These are phyloP conservation scores for Puya raimondii DNA, from an alignment of 176 grass and related monocot species.

Conservation along the genomic window DNA sequence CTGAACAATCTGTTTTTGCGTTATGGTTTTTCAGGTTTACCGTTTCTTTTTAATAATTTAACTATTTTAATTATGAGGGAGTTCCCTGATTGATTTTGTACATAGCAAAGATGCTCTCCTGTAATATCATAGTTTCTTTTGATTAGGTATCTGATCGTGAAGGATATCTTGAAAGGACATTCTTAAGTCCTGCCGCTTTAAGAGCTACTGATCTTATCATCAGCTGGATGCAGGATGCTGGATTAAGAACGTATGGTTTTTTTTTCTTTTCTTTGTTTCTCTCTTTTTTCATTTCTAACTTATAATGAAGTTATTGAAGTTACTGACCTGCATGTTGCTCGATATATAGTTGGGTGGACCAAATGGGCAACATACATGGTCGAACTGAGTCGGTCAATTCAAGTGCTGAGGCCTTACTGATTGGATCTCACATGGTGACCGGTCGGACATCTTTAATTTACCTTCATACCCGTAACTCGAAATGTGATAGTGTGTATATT, in stretches of 20 bases:
- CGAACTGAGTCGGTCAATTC: constrained; percentile 40
- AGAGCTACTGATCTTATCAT: constrained; percentile 59
- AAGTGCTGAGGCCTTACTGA: constrained; percentile 43
- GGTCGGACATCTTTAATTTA: neutral
- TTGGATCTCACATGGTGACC: constrained; percentile 82
- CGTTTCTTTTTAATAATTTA: too few relatives aligned
- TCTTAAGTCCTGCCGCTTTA: constrained; percentile 71
- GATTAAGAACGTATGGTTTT: constrained; percentile 54
- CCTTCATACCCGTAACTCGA: neutral
- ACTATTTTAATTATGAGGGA: too few relatives aligned
- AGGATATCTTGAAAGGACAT: constrained; percentile 92
- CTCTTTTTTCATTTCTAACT: neutral
- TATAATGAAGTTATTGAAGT: neutral
- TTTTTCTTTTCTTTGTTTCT: neutral
- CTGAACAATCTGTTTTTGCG: too few relatives aligned
- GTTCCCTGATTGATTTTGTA: too few relatives aligned
- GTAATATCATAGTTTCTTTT: constrained; percentile 3
- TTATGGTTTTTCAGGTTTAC: too few relatives aligned
- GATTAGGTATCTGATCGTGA: constrained; percentile 75
- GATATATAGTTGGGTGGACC: constrained; percentile 67
- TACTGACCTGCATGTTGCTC: neutral
- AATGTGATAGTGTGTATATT: neutral
- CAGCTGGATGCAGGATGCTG: constrained; percentile 93
- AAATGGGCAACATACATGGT: constrained; percentile 92
- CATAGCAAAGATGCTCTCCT: too few relatives aligned